Conservation (phyloP, 345 rosid species). For the Citrus glauca region DNA sequence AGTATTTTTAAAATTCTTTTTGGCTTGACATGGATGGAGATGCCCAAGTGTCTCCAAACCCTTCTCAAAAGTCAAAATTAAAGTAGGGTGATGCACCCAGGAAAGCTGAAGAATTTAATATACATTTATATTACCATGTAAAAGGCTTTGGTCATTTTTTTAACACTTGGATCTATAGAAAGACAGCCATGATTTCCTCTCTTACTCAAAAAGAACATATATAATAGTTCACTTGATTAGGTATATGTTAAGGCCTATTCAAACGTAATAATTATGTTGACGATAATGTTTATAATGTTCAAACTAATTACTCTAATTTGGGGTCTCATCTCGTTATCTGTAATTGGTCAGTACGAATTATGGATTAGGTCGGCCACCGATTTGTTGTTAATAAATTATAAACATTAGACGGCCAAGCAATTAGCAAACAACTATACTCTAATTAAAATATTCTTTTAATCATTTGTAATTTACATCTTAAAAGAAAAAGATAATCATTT, state of each 20-base stretch:
- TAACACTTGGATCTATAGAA: conserved; percentile 11
- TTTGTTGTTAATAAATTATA: neutral
- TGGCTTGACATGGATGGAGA: neutral
- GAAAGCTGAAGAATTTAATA: conserved; percentile 21
- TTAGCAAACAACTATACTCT: neutral
- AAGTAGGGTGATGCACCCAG: conserved; percentile 16
- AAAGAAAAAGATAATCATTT: neutral
- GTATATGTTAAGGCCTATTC: conserved; percentile 5
- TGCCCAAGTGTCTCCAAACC: conserved; percentile 22
- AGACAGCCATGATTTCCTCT: conserved; percentile 23
- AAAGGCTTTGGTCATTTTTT: conserved; percentile 2
- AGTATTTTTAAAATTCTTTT: too few species aligned
- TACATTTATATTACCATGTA: neutral
- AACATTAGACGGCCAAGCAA: neutral
- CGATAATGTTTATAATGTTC: conserved; percentile 8
- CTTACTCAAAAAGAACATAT: neutral
- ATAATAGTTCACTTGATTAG: conserved; percentile 5
- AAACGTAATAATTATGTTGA: conserved; percentile 11
- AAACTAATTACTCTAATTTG: neutral
- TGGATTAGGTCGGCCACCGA: conserved; percentile 17
- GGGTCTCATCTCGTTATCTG: conserved; percentile 9
- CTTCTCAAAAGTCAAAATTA: conserved; percentile 32
- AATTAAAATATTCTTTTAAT: neutral
- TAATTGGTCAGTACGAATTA: conserved; percentile 11
- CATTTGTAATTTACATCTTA: neutral